Conservation (phyloP, 345 rosid genomes). For the Euphorbia peplus region DNA sequence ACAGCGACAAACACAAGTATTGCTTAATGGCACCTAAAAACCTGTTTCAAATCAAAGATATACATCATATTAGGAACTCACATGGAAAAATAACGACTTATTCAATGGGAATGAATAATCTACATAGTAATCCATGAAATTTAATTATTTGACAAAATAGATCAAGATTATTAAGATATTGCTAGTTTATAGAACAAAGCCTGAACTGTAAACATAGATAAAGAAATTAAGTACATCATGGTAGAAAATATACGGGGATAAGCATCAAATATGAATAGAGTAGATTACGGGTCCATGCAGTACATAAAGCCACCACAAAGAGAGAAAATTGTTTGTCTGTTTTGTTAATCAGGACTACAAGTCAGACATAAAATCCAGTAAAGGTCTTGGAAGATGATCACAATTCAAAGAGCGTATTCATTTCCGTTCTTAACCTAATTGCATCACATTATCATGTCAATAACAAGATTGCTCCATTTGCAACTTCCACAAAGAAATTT, state of each 20-base stretch:
- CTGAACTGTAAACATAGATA: not conserved
- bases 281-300: not conserved
- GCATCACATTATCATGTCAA: not conserved
- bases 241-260: not conserved
- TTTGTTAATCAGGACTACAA: no score
- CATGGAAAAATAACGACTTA: constrained; percentile 1
- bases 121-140: not conserved
- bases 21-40: constrained; percentile 98
- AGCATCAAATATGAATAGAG: not conserved
- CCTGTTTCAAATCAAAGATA: constrained; percentile 49
- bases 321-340: not conserved
- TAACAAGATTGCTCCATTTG: not conserved
- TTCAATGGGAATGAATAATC: not conserved
- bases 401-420: not conserved
- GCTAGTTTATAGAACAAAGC: not conserved
- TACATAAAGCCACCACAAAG: not conserved
- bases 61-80: constrained; percentile 3
- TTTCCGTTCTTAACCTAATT: not conserved
- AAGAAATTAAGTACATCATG: not conserved
- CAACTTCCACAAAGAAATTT: not conserved
- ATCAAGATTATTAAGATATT: not conserved
- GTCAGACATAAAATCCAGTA: no score
- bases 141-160: not conserved
- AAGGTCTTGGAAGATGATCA: not conserved
- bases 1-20: constrained; percentile 82